These are phyloP conservation scores for Skeletonema marinoi DNA, from an alignment of 108 stramenopile species.

Conservation along the genomic window DNA sequence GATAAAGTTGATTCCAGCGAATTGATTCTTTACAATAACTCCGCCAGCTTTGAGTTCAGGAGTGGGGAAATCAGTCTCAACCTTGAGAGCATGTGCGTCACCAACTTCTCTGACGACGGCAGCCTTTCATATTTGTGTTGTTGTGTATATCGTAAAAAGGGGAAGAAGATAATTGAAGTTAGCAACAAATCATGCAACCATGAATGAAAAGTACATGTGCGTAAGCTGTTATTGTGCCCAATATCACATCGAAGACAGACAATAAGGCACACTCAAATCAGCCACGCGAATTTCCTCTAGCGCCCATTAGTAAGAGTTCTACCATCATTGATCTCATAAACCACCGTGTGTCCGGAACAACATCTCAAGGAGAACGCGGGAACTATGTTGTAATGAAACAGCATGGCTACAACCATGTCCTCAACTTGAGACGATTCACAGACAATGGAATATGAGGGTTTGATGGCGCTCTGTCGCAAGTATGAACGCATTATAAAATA, in stretches of 20 bases:
- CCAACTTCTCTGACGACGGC: constrained; percentile 73
- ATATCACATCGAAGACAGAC: constrained; percentile 17
- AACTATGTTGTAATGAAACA: constrained; percentile 2
- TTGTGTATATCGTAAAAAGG: not conserved
- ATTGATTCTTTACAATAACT: constrained; percentile 73
- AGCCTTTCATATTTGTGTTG: constrained; percentile 40
- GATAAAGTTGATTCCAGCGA: constrained; percentile 80
- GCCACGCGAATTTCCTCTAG: constrained; percentile 26
- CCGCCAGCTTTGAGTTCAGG: constrained; percentile 51
- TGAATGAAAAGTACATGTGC: constrained; percentile 11
- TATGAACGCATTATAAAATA: constrained; percentile 22
- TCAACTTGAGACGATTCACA: constrained; percentile 12
- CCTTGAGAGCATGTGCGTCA: constrained; percentile 60
- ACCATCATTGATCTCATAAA: constrained; percentile 26
- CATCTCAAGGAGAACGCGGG: constrained; percentile 29
- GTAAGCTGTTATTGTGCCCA: constrained; percentile 38
- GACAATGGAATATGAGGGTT: constrained; percentile 16
- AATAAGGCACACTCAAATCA: constrained; percentile 35
- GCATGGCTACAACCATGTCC: constrained; percentile 25
- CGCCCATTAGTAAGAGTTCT: constrained; percentile 44
- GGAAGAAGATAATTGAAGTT: constrained; percentile 3
- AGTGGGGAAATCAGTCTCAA: constrained; percentile 57
- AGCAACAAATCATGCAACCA: not conserved
- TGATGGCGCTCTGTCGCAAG: constrained; percentile 44
- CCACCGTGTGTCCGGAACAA: constrained; percentile 1